Evolutionary conservation across 202 grass and related monocot genomes (phyloP).

Genomic region (Schoenoplectus triqueter): DNA sequence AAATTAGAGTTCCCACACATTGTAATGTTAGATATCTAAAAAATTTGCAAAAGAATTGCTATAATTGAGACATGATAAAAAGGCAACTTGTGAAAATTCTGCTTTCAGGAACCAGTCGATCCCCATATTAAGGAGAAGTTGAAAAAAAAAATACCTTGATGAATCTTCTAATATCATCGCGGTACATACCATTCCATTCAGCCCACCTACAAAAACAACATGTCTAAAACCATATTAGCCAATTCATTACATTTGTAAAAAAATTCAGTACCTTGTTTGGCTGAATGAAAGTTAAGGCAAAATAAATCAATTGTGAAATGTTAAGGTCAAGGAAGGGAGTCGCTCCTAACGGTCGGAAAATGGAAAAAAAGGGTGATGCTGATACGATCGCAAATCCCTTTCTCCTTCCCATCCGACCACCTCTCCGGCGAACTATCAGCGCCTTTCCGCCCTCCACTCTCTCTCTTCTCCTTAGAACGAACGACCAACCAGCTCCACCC

Average conservation of each 20-base stretch:
- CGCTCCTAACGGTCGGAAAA: too few relatives aligned
- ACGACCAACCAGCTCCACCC: too few relatives aligned
- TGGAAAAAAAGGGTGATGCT: too few relatives aligned
- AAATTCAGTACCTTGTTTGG: constrained; percentile 1
- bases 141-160: constrained; percentile 67
- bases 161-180: constrained; percentile 89
- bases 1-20: constrained; percentile 36
- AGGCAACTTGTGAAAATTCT: neutral
- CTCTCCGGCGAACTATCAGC: too few relatives aligned
- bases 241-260: constrained; percentile 10
- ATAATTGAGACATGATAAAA: neutral
- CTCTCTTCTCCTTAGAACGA: too few relatives aligned
- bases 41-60: neutral
- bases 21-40: constrained; percentile 1
- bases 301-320: neutral
- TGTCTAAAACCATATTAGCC: neutral
- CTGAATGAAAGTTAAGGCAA: constrained; percentile 9
- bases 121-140: constrained; percentile 2
- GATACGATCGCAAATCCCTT: too few relatives aligned
- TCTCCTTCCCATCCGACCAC: too few relatives aligned
- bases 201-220: constrained; percentile 66
- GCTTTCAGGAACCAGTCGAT: neutral
- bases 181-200: constrained; percentile 99
- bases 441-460: too few relatives aligned
- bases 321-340: too few relatives aligned